Conservation (phyloP, 352 stramenopile genomes). For the Plasmopara muralis region DNA sequence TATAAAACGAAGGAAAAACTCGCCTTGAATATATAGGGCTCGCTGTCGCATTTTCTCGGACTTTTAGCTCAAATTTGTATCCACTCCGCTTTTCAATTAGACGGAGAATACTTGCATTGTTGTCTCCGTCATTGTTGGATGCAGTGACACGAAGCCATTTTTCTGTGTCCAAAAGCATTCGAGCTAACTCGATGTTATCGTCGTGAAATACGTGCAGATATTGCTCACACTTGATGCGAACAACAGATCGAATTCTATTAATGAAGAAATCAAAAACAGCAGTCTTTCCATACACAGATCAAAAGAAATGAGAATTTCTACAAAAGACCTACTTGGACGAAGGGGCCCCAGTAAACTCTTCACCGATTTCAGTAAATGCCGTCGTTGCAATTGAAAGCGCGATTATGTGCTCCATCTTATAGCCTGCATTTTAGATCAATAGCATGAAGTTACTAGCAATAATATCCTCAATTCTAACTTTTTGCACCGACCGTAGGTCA, state of each 20-base stretch:
- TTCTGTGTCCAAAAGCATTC: conserved; percentile 82
- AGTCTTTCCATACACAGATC: conserved; percentile 2
- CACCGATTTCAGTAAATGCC: conserved; percentile 73
- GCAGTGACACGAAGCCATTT: conserved; percentile 72
- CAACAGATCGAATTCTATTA: conserved; percentile 47
- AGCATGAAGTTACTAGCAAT: conserved; percentile 10
- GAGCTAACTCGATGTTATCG: conserved; percentile 73
- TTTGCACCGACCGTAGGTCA: conserved; percentile 50
- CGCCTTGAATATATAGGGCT: conserved; percentile 62
- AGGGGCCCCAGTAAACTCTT: conserved; percentile 74
- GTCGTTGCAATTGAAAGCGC: conserved; percentile 65
- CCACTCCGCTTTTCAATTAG: conserved; percentile 78
- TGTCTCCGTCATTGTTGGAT: conserved; percentile 37
- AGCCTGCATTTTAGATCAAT: conserved; percentile 28
- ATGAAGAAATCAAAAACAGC: background rate
- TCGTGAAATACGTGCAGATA: conserved; percentile 75
- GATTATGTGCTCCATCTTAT: conserved; percentile 87
- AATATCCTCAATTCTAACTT: background rate
- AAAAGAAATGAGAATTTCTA: conserved; percentile 1
- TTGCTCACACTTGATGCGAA: conserved; percentile 76
- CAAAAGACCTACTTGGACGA: conserved; percentile 51
- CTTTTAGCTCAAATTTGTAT: conserved; percentile 53
- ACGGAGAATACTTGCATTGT: conserved; percentile 40
- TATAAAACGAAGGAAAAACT: conserved; percentile 60
- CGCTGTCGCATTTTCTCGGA: conserved; percentile 30